These are phyloP conservation scores for Aspergillus pseudoglaucus DNA, from an alignment of 2,329 filamentous ascomycete genomes.

Conservation along the genomic window DNA sequence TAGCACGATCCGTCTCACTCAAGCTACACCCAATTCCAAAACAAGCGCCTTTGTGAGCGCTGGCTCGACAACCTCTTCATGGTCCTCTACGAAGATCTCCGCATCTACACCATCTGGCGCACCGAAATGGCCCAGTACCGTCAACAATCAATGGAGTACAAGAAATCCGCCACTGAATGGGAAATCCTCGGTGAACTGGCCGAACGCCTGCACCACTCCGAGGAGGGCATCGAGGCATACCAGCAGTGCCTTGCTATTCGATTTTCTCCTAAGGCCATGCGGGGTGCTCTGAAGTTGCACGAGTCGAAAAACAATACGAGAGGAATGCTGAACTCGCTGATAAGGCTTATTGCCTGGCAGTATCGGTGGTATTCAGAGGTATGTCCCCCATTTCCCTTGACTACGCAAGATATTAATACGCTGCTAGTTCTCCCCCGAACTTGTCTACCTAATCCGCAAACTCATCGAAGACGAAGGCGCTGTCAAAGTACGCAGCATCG, in stretches of 20 bases:
- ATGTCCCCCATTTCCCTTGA: conserved; percentile 15
- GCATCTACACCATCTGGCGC: conserved; percentile 98
- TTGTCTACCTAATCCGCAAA: conserved; percentile 80
- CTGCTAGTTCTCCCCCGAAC: conserved; percentile 70
- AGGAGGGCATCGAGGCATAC: conserved; percentile 91
- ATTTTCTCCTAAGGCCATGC: conserved; percentile 89
- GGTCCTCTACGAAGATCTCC: conserved; percentile 95
- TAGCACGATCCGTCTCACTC: conserved; percentile 61
- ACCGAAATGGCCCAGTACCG: conserved; percentile 96
- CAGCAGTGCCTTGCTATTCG: conserved; percentile 77
- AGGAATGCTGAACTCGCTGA: conserved; percentile 76
- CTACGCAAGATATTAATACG: too few species aligned
- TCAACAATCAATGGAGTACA: conserved; percentile 89
- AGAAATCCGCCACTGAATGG: conserved; percentile 96
- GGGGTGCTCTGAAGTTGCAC: conserved; percentile 73
- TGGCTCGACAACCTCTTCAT: conserved; percentile 99
- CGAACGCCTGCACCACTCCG: conserved; percentile 82
- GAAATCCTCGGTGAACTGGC: conserved; percentile 92
- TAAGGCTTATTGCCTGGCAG: conserved; percentile 92
- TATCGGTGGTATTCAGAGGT: conserved; percentile 98
- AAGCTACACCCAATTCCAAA: conserved; percentile 83
- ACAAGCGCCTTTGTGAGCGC: conserved; percentile 92
- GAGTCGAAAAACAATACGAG: conserved; percentile 72
- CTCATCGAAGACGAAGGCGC: conserved; percentile 96
- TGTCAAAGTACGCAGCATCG: conserved; percentile 93